These are phyloP conservation scores for Penicillium thymicola DNA, from an alignment of 2,329 filamentous ascomycete genomes.

Conservation along the genomic window DNA sequence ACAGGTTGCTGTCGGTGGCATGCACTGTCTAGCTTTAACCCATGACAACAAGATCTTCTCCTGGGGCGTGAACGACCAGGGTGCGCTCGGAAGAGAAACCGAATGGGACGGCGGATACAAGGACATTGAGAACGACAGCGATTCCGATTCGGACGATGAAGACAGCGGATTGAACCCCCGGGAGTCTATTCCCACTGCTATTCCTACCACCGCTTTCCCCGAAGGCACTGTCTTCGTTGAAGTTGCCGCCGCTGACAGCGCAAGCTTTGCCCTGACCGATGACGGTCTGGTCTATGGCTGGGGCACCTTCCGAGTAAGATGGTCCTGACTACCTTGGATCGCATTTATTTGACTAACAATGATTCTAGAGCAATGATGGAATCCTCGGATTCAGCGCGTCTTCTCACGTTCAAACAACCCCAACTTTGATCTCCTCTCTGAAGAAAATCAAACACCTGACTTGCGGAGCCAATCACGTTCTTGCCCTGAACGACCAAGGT, in stretches of 20 bases:
- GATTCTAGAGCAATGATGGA: slow-evolving; percentile 57
- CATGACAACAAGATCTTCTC: slow-evolving; percentile 77
- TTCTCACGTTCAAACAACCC: slow-evolving; percentile 45
- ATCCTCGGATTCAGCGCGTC: slow-evolving; percentile 56
- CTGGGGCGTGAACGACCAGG: slow-evolving; percentile 86
- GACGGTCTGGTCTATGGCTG: slow-evolving; percentile 61
- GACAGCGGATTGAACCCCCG: slow-evolving; percentile 56
- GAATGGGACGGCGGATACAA: slow-evolving; percentile 62
- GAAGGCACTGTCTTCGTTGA: slow-evolving; percentile 55
- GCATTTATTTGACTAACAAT: slow-evolving; percentile 5
- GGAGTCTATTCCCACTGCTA: slow-evolving; percentile 54
- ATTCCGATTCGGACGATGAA: slow-evolving; percentile 50
- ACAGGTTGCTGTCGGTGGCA: slow-evolving; percentile 72
- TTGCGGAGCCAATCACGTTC: slow-evolving; percentile 57
- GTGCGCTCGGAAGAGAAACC: slow-evolving; percentile 73
- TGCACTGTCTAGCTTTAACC: slow-evolving; percentile 76
- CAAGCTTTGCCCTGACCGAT: slow-evolving; percentile 59
- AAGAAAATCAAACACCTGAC: slow-evolving; percentile 54
- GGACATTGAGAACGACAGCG: slow-evolving; percentile 46
- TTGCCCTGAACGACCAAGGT: slow-evolving; percentile 57
- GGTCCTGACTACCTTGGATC: background rate
- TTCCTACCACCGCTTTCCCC: slow-evolving; percentile 50
- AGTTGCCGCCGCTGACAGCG: slow-evolving; percentile 58
- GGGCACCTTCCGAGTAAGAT: slow-evolving; percentile 58
- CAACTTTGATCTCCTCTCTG: slow-evolving; percentile 49